Percentiles rank a stretch among this genome's conserved stretches.
These are phyloP conservation scores for Epichloe gansuensis DNA, from an alignment of 2,329 filamentous ascomycete genomes.

Conservation along the genomic window DNA sequence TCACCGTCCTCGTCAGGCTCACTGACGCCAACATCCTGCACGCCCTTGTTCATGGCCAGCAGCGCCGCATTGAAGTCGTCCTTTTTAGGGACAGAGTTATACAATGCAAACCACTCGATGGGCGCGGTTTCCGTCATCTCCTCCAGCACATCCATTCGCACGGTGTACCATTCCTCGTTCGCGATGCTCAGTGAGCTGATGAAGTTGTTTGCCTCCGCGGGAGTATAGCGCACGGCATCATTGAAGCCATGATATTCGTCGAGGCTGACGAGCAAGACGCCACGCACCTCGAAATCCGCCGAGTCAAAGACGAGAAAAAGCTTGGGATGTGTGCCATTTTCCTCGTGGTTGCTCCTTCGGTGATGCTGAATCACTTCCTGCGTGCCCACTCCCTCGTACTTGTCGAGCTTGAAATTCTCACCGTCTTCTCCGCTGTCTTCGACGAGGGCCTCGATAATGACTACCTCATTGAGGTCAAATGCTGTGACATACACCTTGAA, in stretches of 20 bases:
- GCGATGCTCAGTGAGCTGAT: slow-evolving; percentile 1
- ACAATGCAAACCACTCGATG: not conserved
- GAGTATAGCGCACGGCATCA: not conserved
- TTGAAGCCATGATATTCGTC: slow-evolving; percentile 5
- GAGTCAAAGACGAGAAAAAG: slow-evolving; percentile 4
- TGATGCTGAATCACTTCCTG: not conserved
- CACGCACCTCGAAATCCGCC: not conserved
- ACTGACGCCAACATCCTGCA: not conserved
- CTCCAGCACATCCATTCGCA: not conserved
- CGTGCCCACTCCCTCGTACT: not conserved
- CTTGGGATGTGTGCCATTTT: not conserved
- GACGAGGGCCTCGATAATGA: not conserved
- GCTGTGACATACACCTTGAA: slow-evolving; percentile 1
- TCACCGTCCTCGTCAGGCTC: not conserved
- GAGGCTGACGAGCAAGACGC: slow-evolving; percentile 3
- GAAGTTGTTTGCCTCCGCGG: not conserved
- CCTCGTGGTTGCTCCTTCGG: not conserved
- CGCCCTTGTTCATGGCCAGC: slow-evolving; percentile 1
- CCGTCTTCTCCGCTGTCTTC: not conserved
- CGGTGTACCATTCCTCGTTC: slow-evolving; percentile 4
- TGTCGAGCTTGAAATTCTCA: not conserved
- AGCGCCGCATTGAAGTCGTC: not conserved
- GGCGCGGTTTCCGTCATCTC: not conserved
- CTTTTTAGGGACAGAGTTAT: not conserved
- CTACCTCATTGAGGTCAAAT: not conserved